Conservation (phyloP, 345 rosid genomes). For the Microthlaspi erraticum region DNA sequence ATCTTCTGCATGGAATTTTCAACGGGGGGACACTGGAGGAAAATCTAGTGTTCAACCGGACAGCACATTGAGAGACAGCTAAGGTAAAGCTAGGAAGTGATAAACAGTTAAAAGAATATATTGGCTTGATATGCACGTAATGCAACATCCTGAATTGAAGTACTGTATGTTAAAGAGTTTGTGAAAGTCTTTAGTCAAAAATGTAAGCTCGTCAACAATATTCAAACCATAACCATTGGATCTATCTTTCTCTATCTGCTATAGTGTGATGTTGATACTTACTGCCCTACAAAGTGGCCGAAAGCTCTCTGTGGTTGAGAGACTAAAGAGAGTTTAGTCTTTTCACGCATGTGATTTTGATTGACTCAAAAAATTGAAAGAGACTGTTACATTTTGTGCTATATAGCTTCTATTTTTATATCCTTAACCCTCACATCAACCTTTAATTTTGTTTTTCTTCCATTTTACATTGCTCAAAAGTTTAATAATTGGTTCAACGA, state of each 20-base stretch:
- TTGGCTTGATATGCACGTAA: conserved; percentile 11
- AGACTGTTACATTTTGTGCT: conserved; percentile 1
- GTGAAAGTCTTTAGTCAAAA: conserved; percentile 41
- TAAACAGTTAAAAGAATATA: background rate
- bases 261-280: conserved; percentile 42
- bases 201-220: conserved; percentile 23
- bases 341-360: conserved; percentile 54
- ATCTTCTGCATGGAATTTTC: too few relatives aligned
- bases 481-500: conserved; percentile 42
- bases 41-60: conserved; percentile 66
- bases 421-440: conserved; percentile 14
- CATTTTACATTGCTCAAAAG: conserved; percentile 32
- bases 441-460: background rate
- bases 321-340: conserved; percentile 57
- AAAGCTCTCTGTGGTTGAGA: conserved; percentile 31
- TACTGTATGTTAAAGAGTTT: conserved; percentile 1
- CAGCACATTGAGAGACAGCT: conserved; percentile 56
- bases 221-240: conserved; percentile 29
- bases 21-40: too few relatives aligned
- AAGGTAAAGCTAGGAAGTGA: conserved; percentile 51
- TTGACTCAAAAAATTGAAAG: conserved; percentile 35
- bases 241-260: conserved; percentile 20
- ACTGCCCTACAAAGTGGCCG: conserved; percentile 40
- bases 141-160: conserved; percentile 7
- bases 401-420: background rate